These are phyloP conservation scores for Silene coronaria DNA, from an alignment of 179 eudicot species.

Conservation along the genomic window DNA sequence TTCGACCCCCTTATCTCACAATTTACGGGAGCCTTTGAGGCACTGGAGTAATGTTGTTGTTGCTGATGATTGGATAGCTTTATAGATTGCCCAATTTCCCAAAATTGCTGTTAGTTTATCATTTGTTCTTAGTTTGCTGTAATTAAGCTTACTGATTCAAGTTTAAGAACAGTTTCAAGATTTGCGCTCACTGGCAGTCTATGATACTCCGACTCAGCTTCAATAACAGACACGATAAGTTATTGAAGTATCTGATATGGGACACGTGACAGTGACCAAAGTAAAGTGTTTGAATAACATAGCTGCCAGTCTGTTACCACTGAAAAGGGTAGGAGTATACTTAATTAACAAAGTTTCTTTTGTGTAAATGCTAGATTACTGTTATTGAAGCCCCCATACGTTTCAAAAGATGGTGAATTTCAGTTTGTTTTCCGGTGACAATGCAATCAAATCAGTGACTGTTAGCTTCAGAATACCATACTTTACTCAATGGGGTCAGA, in stretches of 20 bases:
- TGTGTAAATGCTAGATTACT: conserved; percentile 22
- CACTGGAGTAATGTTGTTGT: too few species aligned
- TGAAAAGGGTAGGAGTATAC: not conserved
- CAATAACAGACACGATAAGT: too few species aligned
- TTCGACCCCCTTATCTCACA: too few species aligned
- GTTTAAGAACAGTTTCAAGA: too few species aligned
- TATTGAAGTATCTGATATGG: too few species aligned
- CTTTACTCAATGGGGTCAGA: conserved; percentile 89
- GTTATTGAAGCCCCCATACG: conserved; percentile 9
- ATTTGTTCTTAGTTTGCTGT: not conserved
- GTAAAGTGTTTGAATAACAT: too few species aligned
- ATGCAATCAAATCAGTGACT: conserved; percentile 43
- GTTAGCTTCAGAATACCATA: conserved; percentile 76
- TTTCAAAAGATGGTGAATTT: conserved; percentile 46
- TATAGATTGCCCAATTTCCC: not conserved
- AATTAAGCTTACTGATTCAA: not conserved
- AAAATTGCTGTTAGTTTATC: not conserved
- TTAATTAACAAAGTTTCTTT: conserved; percentile 8
- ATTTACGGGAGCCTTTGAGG: too few species aligned
- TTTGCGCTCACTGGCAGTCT: too few species aligned
- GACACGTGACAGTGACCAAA: too few species aligned
- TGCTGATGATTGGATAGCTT: too few species aligned
- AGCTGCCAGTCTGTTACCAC: too few species aligned
- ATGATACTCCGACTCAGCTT: too few species aligned
- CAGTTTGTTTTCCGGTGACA: conserved; percentile 40